Evolutionary conservation across 2,329 filamentous ascomycete genomes (phyloP).

Genomic region (Emmonsiellopsis sp.): DNA sequence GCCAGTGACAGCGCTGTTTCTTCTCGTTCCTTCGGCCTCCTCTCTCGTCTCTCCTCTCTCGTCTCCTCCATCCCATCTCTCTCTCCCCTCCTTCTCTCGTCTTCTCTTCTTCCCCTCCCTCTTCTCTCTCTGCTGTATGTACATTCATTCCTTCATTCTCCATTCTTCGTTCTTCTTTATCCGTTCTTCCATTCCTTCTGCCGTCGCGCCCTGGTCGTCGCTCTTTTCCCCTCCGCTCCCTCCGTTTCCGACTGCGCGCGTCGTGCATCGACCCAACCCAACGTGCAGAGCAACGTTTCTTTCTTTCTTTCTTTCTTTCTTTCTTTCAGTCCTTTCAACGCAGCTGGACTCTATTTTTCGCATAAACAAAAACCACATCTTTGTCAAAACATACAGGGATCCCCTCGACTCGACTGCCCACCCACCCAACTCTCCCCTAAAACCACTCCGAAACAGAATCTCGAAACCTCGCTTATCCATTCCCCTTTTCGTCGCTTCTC

Average conservation of each 20-base stretch:
- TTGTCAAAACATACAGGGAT: too few relatives aligned
- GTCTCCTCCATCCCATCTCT: constrained; percentile 11
- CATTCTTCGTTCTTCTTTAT: constrained; percentile 9
- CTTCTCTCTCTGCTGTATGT: neutral
- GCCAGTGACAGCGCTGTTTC: neutral
- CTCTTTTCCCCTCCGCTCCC: constrained; percentile 20
- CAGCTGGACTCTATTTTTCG: neutral
- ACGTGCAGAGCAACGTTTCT: constrained; percentile 9
- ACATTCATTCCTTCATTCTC: constrained; percentile 5
- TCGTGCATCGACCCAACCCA: constrained; percentile 6
- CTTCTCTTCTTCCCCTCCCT: constrained; percentile 8
- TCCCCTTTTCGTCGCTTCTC: too few relatives aligned
- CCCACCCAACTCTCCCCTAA: too few relatives aligned
- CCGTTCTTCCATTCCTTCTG: constrained; percentile 7
- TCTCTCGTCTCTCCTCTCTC: neutral
- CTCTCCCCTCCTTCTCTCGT: constrained; percentile 15
- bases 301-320: constrained; percentile 1
- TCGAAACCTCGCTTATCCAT: too few relatives aligned
- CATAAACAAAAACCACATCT: neutral
- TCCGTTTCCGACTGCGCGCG: constrained; percentile 11
- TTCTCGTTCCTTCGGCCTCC: constrained; percentile 1
- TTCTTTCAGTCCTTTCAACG: neutral
- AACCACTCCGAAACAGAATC: too few relatives aligned
- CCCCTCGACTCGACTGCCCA: too few relatives aligned
- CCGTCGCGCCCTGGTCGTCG: constrained; percentile 28